Evolutionary conservation across 768 basidiomycete genomes (phyloP), one percentile per base, ranked within the genome.

Genomic region (Russula virescens): DNA sequence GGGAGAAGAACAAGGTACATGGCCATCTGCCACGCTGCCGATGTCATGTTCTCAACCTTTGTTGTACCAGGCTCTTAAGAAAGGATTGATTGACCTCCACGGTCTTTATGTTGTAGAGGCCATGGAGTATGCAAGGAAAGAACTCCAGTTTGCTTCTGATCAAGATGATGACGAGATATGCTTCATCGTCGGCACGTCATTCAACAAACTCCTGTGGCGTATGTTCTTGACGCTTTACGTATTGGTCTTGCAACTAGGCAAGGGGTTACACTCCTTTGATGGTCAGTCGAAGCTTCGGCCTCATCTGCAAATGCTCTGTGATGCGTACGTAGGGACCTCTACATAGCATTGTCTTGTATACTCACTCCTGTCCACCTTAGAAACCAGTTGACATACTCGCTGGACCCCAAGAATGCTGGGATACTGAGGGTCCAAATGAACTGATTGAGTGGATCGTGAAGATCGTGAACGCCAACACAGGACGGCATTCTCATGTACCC

Each of bases 1-100:
- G 11, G 34, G 23, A 60, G 38, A 63, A 63, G 6, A 63, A 63
- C 45, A 58, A 63, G 62, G 62, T 63, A 40, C 14, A 51, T 4
- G 3, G 1, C 19, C 9, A 38, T 34, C 14, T 52, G 16, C 23
- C 35, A 10, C 38, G 47, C 19, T 35, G 13, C 13, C 0, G 26
- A 34, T 16, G 16, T 31, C 43, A 40, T 47, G 11, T 52, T n/a
- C 57, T 43, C 45, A 48, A 34, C 21, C 13, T 51, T 38, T 5
- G n/a, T 53, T 26, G 13, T 46, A 10, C 7, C 34, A 63, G 62
- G 23, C 11, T 26, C 40, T 19, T 34, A n/a, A 21, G 38, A 19
- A 60, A 34, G 52, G 58, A 25, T 35, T 4, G 5, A 7, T 63
- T n/a, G 62, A 63, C 47, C 58, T 63, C 25, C 62, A 63, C 28